Evolutionary conservation across 495 filamentous ascomycete genomes (phyloP).

Genomic region (Penicillium flavigenum): DNA sequence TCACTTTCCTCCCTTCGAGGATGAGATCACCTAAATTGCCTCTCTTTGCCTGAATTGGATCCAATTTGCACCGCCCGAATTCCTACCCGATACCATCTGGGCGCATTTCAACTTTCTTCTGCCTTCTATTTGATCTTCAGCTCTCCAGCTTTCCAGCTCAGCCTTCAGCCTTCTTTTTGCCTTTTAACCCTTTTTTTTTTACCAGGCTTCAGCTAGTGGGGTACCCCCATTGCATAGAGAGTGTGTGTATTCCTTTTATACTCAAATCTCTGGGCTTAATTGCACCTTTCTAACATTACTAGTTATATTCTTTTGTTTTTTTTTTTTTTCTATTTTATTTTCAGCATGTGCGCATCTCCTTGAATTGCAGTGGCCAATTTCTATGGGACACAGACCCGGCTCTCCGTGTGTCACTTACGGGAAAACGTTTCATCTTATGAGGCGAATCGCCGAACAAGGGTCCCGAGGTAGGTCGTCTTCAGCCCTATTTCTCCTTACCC

Average conservation of each 20-base stretch:
- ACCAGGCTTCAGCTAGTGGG: constrained; percentile 3
- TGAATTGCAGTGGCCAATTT: constrained; percentile 33
- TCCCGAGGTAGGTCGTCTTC: constrained; percentile 21
- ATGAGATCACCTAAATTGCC: constrained; percentile 15
- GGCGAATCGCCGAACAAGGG: constrained; percentile 33
- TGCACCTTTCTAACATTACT: background rate
- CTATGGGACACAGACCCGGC: constrained; percentile 40
- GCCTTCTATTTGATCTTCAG: constrained; percentile 1
- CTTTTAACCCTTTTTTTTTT: background rate
- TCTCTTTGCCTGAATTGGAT: constrained; percentile 10
- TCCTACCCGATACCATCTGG: constrained; percentile 6
- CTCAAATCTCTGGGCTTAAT: background rate
- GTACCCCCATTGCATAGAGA: background rate
- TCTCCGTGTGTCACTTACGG: constrained; percentile 33
- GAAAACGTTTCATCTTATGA: constrained; percentile 35
- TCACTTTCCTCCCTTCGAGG: constrained; percentile 14
- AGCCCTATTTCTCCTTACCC: constrained; percentile 27
- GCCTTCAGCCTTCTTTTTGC: constrained; percentile 3
- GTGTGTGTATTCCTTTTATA: constrained; percentile 3
- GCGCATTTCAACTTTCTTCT: constrained; percentile 5
- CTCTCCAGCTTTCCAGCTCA: background rate
- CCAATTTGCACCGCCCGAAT: constrained; percentile 15
- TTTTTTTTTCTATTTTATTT: constrained; percentile 7
- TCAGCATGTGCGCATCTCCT: constrained; percentile 35
- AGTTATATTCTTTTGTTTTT: background rate